Evolutionary conservation across 2,329 filamentous ascomycete species (phyloP), one percentile per base, ranked within the genome.

Genomic region (Hypomyces perniciosus): DNA sequence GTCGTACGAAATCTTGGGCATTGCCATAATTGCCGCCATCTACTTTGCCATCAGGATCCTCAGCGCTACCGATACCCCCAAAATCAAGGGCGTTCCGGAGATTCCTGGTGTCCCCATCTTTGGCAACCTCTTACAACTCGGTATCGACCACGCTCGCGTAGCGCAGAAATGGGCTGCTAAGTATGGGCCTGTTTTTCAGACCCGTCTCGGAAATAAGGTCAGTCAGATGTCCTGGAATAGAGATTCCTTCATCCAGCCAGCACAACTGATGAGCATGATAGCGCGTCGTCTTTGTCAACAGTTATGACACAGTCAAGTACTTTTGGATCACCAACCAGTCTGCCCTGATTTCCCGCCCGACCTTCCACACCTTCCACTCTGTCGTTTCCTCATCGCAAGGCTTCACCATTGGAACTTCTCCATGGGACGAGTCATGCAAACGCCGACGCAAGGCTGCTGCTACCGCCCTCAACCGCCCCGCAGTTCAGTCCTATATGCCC

Each of bases 391-490:
- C 77, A 33, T 88, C 85, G 0, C 85, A 90, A 58, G 87, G 87
- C 5, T 87, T 90, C 67, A 92, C 88, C 0, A 90, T 93, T 54
- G 88, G 88, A 1, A 90, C 88, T 0, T 90, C 86, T 0, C 88
- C 88, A 0, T 93, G 88, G 85, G 86, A 91, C 55, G 87, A 90
- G 46, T 88, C 83, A 2, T 89, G 86, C 69, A 92, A 91, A 66
- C 74, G 77, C 27, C 79, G 87, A 8, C 80, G 88, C 55, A 91
- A 90, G 71, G 87, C 86, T 0, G 88, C 87, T 1, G 87, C 85
- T 4, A 90, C 87, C 4, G 87, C 88, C 0, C 75, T 92, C 26
- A 91, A 91, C 64, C 78, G 85, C 0, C 86, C 87, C 0, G 83
- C 87, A 0, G 80, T 88, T 1, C 85, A 89, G 61, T 84, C 83